A percentile compares a stretch with the other conserved stretches of the same genome.
These are phyloP conservation scores for Graphilbum ipis-grandicollis DNA, from an alignment of 2,329 filamentous ascomycete genomes.

Conservation along the genomic window DNA sequence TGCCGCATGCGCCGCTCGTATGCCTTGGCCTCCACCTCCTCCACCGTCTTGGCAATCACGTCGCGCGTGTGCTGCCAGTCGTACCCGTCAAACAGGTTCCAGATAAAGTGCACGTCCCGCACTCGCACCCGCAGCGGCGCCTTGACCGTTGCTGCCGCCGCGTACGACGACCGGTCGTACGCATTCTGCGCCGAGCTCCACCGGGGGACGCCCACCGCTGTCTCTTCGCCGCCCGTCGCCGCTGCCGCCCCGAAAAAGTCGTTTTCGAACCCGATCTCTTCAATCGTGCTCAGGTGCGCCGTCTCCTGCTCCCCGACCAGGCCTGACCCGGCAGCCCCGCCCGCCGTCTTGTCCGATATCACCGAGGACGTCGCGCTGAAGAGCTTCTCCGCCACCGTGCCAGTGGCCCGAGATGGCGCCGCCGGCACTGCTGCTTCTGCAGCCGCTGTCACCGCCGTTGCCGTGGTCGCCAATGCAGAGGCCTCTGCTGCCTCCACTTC, in stretches of 20 bases:
- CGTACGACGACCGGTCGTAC: conserved; percentile 32
- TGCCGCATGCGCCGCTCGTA: conserved; percentile 50
- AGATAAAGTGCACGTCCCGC: conserved; percentile 81
- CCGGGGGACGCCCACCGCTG: conserved; percentile 27
- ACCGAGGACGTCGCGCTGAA: conserved; percentile 26
- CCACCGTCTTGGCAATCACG: conserved; percentile 71
- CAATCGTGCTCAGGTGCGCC: conserved; percentile 24
- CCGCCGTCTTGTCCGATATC: conserved; percentile 21
- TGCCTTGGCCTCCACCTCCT: conserved; percentile 70
- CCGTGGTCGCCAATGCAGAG: conserved; percentile 10
- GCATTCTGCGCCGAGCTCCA: conserved; percentile 68
- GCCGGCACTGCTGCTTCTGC: neutral
- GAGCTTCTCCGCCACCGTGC: conserved; percentile 24
- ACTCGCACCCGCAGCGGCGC: conserved; percentile 65
- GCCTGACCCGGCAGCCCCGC: conserved; percentile 2
- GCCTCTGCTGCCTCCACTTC: too few species aligned
- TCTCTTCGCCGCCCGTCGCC: conserved; percentile 30
- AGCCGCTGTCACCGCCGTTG: neutral
- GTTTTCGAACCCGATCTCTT: conserved; percentile 54
- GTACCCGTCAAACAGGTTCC: conserved; percentile 96
- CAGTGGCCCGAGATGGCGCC: neutral
- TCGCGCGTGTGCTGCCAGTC: conserved; percentile 86
- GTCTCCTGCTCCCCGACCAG: neutral
- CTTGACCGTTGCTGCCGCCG: conserved; percentile 17
- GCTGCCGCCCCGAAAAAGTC: conserved; percentile 56